Evolutionary conservation across 1,284 basidiomycete species (phyloP), one percentile per base, ranked within the genome.

Genomic region (Takashimella tepidaria): DNA sequence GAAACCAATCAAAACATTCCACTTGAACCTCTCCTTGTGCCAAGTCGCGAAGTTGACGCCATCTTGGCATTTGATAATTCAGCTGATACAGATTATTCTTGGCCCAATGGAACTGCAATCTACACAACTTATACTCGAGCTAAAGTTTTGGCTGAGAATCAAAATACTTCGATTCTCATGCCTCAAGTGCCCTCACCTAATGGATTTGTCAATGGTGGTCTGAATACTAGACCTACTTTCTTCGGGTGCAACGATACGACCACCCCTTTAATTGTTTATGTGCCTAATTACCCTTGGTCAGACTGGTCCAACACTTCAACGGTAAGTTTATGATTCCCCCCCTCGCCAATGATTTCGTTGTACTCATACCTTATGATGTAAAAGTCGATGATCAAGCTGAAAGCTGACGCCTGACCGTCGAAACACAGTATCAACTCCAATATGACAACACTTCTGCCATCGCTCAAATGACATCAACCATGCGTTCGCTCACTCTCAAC

Each of bases 1-100:
- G 72, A 76, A 60, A 73, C 75, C 27, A 74, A 76, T 59, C 73
- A 78, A 50, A 80, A 79, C 61, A 66, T 81, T 31, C 80, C 79
- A 0, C 60, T 81, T 40, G 78, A 79, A 56, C 79, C 81, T 1
- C 71, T 82, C 1, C 64, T 82, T 22, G 68, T 79, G 56, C 76
- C 78, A 16, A 68, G 69, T 8, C 73, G 81, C 26, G 61, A 65
- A 3, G 67, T 81, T 49, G 81, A 83, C 59, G 65, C 77, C 31
- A 76, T 83, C 59, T 55, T 82, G 49, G 80, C 79, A 0, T 73
- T 80, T 23, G 81, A 83, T 63, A 72, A 72, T n/a, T 77, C 76
- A 0, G 79, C 77, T 40, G 81, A 83, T 60, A 78, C 79, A 1
- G 66, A 55, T 24, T 72, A 74, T 52, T 69, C 55, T 24, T 82